A percentile compares a stretch with the other conserved stretches of the same genome.
phyloP scores from a whole-genome alignment of 1,284 basidiomycete species.

The Ceraceosorus bombacis region DNA sequence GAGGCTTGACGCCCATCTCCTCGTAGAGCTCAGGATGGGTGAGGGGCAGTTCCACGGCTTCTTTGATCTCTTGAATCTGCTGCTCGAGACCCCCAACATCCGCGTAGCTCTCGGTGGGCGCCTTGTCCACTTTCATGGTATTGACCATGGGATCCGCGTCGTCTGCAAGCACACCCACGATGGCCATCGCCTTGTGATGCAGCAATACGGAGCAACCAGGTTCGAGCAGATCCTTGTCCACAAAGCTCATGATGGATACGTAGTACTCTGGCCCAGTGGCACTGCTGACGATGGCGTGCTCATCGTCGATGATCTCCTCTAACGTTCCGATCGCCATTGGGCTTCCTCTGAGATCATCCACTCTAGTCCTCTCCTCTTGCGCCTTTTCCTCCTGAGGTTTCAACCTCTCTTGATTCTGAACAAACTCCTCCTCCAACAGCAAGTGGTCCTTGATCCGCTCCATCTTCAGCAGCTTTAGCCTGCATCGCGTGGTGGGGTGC shows the following conservation, averaged over 20 bases:
- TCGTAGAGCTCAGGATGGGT: conserved; percentile 98
- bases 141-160: conserved; percentile 97
- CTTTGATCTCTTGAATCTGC: conserved; percentile 99
- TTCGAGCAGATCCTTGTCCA: conserved; percentile 96
- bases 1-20: conserved; percentile 98
- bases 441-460: conserved; percentile 97
- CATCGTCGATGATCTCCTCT: conserved; percentile 99
- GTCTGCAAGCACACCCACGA: conserved; percentile 91
- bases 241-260: conserved; percentile 96
- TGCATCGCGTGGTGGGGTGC: conserved; percentile 88
- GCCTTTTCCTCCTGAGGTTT: conserved; percentile 77
- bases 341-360: conserved; percentile 87
- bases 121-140: conserved; percentile 93
- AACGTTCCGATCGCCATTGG: conserved; percentile 96
- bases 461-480: conserved; percentile 89
- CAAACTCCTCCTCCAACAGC: conserved; percentile 93
- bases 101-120: conserved; percentile 95
- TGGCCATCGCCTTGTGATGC: conserved; percentile 91
- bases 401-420: conserved; percentile 75
- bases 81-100: conserved; percentile 94
- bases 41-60: conserved; percentile 68
- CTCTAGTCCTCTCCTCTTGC: conserved; percentile 83
- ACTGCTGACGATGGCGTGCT: conserved; percentile 96
- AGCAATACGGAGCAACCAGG: conserved; percentile 91
- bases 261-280: conserved; percentile 94